Conservation (phyloP, 352 stramenopile species). For the Globisporangium splendens region DNA sequence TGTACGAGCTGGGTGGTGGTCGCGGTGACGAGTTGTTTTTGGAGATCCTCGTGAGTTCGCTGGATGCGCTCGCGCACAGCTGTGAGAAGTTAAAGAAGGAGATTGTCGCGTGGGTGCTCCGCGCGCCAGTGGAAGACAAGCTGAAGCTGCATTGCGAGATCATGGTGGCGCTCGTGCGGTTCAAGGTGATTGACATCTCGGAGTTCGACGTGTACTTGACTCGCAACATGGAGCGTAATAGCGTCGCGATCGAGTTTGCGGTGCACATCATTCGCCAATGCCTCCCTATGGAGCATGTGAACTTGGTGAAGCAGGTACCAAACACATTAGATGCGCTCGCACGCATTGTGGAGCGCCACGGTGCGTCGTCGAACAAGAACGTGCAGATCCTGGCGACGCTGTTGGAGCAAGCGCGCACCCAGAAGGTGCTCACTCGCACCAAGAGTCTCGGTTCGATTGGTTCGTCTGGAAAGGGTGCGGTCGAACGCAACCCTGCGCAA, state of each 20-base stretch:
- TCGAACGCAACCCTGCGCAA: conserved; percentile 50
- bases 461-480: conserved; percentile 6
- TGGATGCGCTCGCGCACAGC: conserved; percentile 91
- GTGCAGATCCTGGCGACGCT: conserved; percentile 79
- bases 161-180: conserved; percentile 93
- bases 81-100: conserved; percentile 94
- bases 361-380: conserved; percentile 78
- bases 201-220: conserved; percentile 96
- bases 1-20: conserved; percentile 91
- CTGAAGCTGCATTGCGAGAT: conserved; percentile 95
- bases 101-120: conserved; percentile 92
- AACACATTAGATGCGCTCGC: conserved; percentile 92
- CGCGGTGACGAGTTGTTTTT: conserved; percentile 91
- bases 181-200: conserved; percentile 89
- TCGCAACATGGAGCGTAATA: conserved; percentile 94
- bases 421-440: conserved; percentile 30
- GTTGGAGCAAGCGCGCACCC: conserved; percentile 70
- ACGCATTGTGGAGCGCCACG: conserved; percentile 81
- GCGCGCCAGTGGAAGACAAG: conserved; percentile 92
- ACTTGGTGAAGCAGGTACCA: conserved; percentile 85
- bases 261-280: conserved; percentile 93
- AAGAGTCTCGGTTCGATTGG: conserved; percentile 67
- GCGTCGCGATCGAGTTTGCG: conserved; percentile 95
- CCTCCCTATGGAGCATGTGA: conserved; percentile 92
- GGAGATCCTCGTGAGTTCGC: conserved; percentile 93